phyloP scores from a whole-genome alignment of 2,329 filamentous ascomycete species.

The Apiospora pterosperma region DNA sequence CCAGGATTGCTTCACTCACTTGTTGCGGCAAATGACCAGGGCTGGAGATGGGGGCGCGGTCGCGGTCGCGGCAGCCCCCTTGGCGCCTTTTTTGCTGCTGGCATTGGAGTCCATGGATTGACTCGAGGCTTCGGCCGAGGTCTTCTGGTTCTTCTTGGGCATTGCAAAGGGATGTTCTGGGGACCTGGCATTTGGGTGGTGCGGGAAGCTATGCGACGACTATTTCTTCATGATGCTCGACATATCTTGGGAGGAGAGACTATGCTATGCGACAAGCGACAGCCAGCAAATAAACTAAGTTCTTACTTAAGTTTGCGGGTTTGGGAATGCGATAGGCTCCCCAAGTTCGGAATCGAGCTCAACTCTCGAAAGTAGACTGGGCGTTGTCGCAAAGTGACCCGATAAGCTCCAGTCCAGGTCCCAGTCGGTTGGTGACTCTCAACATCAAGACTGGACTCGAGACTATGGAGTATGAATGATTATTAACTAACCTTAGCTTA shows the following conservation, averaged over 20 bases:
- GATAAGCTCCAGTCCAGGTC: not conserved
- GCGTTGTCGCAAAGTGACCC: not conserved
- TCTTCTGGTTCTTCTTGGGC: slow-evolving; percentile 45
- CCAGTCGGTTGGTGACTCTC: not conserved
- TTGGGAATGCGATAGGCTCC: not conserved
- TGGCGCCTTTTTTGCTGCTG: slow-evolving; percentile 18
- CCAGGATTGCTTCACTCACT: slow-evolving; percentile 45
- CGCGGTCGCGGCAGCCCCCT: slow-evolving; percentile 13
- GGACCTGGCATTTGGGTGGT: not conserved
- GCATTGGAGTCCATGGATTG: slow-evolving; percentile 19
- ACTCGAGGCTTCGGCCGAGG: slow-evolving; percentile 21
- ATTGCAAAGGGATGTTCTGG: slow-evolving; percentile 25
- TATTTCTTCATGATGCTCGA: not conserved
- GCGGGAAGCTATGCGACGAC: not conserved
- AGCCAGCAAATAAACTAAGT: no score
- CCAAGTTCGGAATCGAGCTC: not conserved
- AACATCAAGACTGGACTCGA: no score
- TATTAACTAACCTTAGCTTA: no score
- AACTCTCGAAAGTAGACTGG: not conserved
- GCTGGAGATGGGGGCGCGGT: slow-evolving; percentile 31
- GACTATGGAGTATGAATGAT: no score
- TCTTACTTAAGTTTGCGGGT: no score
- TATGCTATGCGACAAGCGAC: not conserved
- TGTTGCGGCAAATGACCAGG: slow-evolving; percentile 64
- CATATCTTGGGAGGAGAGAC: not conserved